Base-by-base conservation (phyloP, 169 alveolate genomes). In the Pseudocohnilembus persalinus region DNA sequence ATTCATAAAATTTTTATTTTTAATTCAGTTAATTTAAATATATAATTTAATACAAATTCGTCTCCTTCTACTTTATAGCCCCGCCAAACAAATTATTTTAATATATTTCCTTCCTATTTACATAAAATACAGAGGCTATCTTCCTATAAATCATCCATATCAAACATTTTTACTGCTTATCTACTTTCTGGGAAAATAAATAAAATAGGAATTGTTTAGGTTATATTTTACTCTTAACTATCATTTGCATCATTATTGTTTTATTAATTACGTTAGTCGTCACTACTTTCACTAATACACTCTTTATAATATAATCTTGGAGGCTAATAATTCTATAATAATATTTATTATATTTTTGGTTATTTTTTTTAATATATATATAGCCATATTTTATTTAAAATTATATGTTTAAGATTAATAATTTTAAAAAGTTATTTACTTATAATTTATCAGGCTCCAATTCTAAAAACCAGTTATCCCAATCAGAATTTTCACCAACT, bases 401-500 rank as follows among this genome's bases (percentile, higher is more conserved):
- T n/a, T n/a, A n/a, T n/a, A n/a, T n/a, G n/a, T n/a, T n/a, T n/a
- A n/a, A n/a, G n/a, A 31, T 29, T 65, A 35, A 65, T 68, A 84
- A 27, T 78, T 35, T 28, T 85, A 28, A 32, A 73, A 35, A 72
- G 77, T 68, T 31, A 33, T 73, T 35, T 85, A 82, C 79, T 73
- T 82, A 33, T 49, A 33, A 29, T 49, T 29, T 0, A 49, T 79
- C 27, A 28, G 74, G 68, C 68, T 49, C 64, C 73, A 90, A 80
- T 76, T 88, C 89, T 16, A 83, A n/a, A 77, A 85, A 92, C 91
- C 93, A 88, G n/a, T 82, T n/a, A 72, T 92, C 87, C 95, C 95
- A 92, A 31, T 87, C 93, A 32, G 73, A 78, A 73, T 81, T 81
- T 27, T 64, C 64, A 72, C 84, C 84, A 82, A 78, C 82, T 15